Percentiles rank a stretch among this genome's conserved stretches.
These are phyloP conservation scores for Polymyxa betae DNA, from an alignment of 208 protist species.

Conservation along the genomic window DNA sequence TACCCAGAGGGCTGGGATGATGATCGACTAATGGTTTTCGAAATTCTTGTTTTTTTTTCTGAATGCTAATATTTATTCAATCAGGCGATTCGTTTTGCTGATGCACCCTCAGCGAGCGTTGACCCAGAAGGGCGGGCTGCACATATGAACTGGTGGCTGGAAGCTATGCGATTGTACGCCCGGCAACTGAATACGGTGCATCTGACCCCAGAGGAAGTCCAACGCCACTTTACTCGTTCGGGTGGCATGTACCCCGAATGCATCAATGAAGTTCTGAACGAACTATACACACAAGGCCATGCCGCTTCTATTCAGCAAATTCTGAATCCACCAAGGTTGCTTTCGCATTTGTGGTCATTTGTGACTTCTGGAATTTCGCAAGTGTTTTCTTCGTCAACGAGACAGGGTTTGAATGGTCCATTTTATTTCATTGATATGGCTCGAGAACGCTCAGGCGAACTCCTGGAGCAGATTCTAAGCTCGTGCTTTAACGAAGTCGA, in stretches of 20 bases:
- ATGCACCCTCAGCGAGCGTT: neutral
- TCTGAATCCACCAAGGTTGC: neutral
- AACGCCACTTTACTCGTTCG: neutral
- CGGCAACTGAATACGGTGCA: neutral
- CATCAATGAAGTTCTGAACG: neutral
- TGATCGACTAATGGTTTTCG: neutral
- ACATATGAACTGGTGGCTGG: constrained; percentile 7
- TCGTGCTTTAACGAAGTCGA: constrained; percentile 1
- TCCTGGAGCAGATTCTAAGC: neutral
- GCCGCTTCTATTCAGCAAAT: neutral
- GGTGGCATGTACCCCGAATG: neutral
- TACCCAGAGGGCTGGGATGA: neutral
- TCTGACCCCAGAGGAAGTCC: neutral
- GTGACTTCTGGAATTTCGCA: neutral
- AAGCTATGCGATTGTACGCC: neutral
- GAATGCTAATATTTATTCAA: neutral
- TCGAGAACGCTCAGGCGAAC: neutral
- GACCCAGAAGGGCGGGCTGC: neutral
- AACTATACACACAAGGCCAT: neutral
- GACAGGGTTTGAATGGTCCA: neutral
- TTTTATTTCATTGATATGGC: neutral
- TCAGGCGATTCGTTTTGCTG: constrained; percentile 7
- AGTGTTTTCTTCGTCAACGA: neutral
- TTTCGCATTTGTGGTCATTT: neutral
- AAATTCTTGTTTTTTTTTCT: neutral